Base-by-base conservation (phyloP, 1,284 basidiomycete genomes). In the Porodaedalea pini region DNA sequence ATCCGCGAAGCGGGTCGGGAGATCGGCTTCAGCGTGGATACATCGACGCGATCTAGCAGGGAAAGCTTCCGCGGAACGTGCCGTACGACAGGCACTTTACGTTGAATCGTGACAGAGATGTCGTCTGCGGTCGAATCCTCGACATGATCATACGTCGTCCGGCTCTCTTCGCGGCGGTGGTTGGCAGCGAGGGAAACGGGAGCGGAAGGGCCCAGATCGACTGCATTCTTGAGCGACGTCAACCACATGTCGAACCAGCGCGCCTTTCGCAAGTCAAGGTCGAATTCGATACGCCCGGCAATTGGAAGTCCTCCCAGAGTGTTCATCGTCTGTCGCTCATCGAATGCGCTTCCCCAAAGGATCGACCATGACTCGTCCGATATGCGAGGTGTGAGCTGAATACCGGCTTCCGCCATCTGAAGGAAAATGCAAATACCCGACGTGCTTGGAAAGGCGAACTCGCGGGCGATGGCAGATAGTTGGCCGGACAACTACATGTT, bases 391-490 rank as follows among this genome's bases (percentile, higher is more conserved):
- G 79, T 78, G 65, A 79, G 73, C 2, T 75, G 73, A 23, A 80
- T 63, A 36, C 60, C 61, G 21, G 32, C 56, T 57, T 88, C 82
- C 36, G 73, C 73, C 57, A 82, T 76, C 61, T 84, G 84, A 57
- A 88, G 74, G 67, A 90, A 91, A 17, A 91, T 76, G 66, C 85
- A 88, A 13, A 91, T 67, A 11, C 88, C 89, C 10, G 80, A 69
- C 4, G 78, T 86, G 69, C 85, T 89, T 1, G 88, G 88, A 65
- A 91, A 86, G 66, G 82, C 86, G 71, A 85, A 91, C 69, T 92
- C 89, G 51, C 83, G 81, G 11, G 88, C 87, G 60, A 92, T 90
- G 5, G 86, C 86, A 50, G 78, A 76, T 32, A 91, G 72, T 69
- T 92, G 88, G 23, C 77, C 82, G 66, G 81, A 85, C 75, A 90